Evolutionary conservation across 1,284 basidiomycete species (phyloP).

Genomic region (Marasmius sp.): DNA sequence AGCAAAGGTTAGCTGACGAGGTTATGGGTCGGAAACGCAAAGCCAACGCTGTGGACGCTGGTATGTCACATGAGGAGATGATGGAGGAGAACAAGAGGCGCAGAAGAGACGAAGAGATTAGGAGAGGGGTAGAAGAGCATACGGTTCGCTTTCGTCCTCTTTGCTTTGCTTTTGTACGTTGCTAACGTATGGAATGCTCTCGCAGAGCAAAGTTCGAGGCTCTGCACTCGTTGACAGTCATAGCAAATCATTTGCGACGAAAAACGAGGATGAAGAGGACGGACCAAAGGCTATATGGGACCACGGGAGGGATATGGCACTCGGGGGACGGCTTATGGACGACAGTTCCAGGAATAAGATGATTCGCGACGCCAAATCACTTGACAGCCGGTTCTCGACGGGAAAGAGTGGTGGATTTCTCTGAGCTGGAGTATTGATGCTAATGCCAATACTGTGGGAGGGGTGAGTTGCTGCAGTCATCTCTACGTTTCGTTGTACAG

Average conservation of each 20-base stretch:
- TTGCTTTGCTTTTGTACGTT: background rate
- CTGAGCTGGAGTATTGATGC: slow-evolving; percentile 19
- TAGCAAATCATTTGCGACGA: slow-evolving; percentile 33
- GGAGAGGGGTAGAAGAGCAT: slow-evolving; percentile 73
- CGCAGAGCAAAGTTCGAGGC: slow-evolving; percentile 64
- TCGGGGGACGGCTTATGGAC: slow-evolving; percentile 84
- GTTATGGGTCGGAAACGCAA: slow-evolving; percentile 80
- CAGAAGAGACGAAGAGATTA: slow-evolving; percentile 66
- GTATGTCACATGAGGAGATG: slow-evolving; percentile 38
- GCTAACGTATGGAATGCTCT: background rate
- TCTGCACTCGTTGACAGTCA: slow-evolving; percentile 73
- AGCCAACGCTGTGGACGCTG: slow-evolving; percentile 54
- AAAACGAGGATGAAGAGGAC: slow-evolving; percentile 54
- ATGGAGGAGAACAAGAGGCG: slow-evolving; percentile 47
- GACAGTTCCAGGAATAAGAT: slow-evolving; percentile 76
- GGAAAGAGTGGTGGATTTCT: slow-evolving; percentile 66
- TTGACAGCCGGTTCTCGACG: slow-evolving; percentile 80
- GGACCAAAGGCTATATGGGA: slow-evolving; percentile 75
- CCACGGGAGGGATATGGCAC: slow-evolving; percentile 80
- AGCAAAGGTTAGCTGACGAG: slow-evolving; percentile 84
- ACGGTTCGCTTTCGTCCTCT: slow-evolving; percentile 52
- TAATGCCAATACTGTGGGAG: too few species aligned
- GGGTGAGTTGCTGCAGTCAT: too few species aligned
- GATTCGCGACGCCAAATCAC: slow-evolving; percentile 74
- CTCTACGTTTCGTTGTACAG: too few species aligned